Percentiles rank a stretch among this genome's conserved stretches.
Conservation (phyloP, 306 rosid genomes). For the Astragalus membranaceus region DNA sequence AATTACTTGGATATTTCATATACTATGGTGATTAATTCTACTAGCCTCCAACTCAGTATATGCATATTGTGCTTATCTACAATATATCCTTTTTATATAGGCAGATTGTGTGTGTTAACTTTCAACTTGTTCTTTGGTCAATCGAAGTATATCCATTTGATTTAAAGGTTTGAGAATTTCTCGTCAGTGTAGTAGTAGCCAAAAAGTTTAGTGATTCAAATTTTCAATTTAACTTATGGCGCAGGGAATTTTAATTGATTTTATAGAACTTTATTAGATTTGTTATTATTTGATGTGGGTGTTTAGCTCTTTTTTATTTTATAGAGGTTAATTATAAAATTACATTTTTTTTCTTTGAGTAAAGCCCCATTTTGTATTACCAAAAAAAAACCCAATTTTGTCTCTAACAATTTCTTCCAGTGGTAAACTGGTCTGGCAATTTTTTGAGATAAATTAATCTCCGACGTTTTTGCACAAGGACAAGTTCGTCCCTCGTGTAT, state of each 20-base stretch:
- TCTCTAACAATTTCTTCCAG: no score
- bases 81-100: neutral
- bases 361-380: no score
- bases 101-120: neutral
- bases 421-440: no score
- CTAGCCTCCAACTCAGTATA: constrained; percentile 19
- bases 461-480: no score
- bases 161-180: neutral
- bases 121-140: neutral
- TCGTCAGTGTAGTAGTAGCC: neutral
- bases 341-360: no score
- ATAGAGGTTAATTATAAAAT: neutral
- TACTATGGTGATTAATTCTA: no score
- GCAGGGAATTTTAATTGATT: neutral
- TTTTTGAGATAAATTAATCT: no score
- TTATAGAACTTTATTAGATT: neutral
- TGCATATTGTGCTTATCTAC: constrained; percentile 18
- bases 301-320: neutral
- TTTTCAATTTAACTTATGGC: neutral
- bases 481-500: no score
- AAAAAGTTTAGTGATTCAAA: neutral
- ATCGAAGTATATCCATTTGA: neutral
- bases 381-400: no score
- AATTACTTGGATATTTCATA: no score
- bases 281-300: neutral